These are phyloP conservation scores for Pichia cephalocereana DNA, from an alignment of 805 yeast genomes.

Conservation along the genomic window DNA sequence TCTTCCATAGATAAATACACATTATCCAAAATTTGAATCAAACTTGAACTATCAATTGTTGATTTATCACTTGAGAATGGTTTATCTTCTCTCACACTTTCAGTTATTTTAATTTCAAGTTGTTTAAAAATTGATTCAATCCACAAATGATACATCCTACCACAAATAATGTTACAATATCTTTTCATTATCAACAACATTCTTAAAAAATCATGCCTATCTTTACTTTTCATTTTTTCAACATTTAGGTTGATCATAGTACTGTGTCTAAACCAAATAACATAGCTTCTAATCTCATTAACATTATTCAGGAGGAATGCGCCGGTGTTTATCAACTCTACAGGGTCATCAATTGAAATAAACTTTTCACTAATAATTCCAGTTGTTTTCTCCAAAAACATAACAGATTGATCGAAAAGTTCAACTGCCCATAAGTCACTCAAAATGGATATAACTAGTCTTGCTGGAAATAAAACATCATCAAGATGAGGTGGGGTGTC, in stretches of 20 bases:
- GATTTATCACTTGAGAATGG: not conserved
- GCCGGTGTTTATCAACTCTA: conserved; percentile 4
- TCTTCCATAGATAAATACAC: conserved; percentile 7
- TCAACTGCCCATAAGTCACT: conserved; percentile 98
- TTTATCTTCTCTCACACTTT: conserved; percentile 7
- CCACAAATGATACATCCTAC: conserved; percentile 10
- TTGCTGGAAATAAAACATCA: conserved; percentile 90
- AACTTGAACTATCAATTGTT: conserved; percentile 3
- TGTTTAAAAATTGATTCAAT: conserved; percentile 5
- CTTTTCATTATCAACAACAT: conserved; percentile 10
- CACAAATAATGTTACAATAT: conserved; percentile 11
- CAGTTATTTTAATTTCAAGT: conserved; percentile 3
- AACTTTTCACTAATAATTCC: not conserved
- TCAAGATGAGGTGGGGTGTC: conserved; percentile 62
- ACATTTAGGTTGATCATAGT: conserved; percentile 8
- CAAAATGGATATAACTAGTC: conserved; percentile 79
- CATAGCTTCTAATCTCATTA: conserved; percentile 5
- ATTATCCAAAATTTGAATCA: conserved; percentile 6
- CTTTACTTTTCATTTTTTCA: not conserved
- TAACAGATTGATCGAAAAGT: conserved; percentile 82
- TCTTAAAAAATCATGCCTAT: conserved; percentile 9
- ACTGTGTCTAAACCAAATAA: conserved; percentile 2
- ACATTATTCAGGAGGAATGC: conserved; percentile 10
- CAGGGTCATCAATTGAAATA: conserved; percentile 1
- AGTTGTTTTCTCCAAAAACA: conserved; percentile 78